Conservation (phyloP, 2,329 filamentous ascomycete genomes). For the Epicoccum nigrum region DNA sequence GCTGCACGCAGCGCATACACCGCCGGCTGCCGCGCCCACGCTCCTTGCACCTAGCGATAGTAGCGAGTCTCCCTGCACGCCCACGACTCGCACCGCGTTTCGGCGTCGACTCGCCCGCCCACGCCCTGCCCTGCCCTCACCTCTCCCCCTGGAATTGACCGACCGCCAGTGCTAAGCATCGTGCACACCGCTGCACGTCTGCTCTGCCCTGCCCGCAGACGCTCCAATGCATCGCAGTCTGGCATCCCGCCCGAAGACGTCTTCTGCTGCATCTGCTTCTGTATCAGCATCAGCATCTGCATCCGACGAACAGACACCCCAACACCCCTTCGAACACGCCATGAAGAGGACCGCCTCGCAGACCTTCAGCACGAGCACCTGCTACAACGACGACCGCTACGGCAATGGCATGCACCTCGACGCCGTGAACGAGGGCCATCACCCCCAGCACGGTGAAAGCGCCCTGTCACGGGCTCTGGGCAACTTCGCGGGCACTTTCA, state of each 20-base stretch:
- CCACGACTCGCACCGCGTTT: conserved; percentile 20
- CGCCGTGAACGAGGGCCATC: conserved; percentile 38
- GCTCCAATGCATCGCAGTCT: conserved; percentile 46
- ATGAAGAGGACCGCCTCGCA: conserved; percentile 49
- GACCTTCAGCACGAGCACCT: conserved; percentile 39
- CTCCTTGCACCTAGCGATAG: conserved; percentile 8
- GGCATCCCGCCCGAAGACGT: conserved; percentile 48
- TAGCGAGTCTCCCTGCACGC: conserved; percentile 8
- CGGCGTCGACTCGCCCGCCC: conserved; percentile 14
- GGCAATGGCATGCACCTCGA: conserved; percentile 31
- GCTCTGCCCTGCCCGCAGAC: conserved; percentile 26
- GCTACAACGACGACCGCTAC: conserved; percentile 29
- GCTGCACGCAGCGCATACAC: conserved; percentile 1
- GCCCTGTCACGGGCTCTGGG: conserved; percentile 41
- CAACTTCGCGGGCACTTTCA: conserved; percentile 37
- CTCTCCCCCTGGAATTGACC: conserved; percentile 11
- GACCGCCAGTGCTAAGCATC: too few relatives aligned
- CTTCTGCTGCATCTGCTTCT: conserved; percentile 56
- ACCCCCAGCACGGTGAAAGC: conserved; percentile 30
- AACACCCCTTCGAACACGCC: conserved; percentile 27
- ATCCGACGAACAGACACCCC: conserved; percentile 43
- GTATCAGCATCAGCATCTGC: too few relatives aligned
- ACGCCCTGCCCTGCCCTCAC: neutral
- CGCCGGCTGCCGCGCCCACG: conserved; percentile 6
- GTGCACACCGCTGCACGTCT: conserved; percentile 16